phyloP scores from a whole-genome alignment of 202 grass and related monocot species.

The Eragrostis tef region DNA sequence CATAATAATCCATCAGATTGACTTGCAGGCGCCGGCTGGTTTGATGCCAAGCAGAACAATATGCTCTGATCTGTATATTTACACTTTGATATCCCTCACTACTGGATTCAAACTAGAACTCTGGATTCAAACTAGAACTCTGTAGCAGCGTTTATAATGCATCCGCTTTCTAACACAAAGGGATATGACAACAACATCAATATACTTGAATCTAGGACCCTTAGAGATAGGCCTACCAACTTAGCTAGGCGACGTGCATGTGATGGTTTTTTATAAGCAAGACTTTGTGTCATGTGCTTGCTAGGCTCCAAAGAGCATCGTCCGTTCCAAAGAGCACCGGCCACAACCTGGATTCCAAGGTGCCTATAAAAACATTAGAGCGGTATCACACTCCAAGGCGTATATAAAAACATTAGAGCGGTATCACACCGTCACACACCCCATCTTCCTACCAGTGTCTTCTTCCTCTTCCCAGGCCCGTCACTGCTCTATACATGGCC shows the following conservation, averaged over 20 bases:
- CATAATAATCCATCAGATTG: background rate
- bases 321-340: background rate
- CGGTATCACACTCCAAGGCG: background rate
- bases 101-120: no score
- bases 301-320: background rate
- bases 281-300: background rate
- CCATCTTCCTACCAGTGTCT: background rate
- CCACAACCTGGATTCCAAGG: background rate
- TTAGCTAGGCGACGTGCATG: no score
- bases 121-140: background rate
- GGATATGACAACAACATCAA: background rate
- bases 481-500: slow-evolving; percentile 2
- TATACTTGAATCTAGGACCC: background rate
- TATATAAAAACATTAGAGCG: background rate
- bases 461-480: background rate
- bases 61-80: background rate
- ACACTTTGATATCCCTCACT: background rate
- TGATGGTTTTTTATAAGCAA: background rate
- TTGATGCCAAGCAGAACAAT: background rate
- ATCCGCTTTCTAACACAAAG: no score
- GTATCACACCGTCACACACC: background rate
- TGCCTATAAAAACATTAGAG: background rate
- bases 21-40: background rate
- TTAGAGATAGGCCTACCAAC: no score
- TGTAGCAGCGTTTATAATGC: background rate